A percentile compares a stretch with the other conserved stretches of the same genome.
These are phyloP conservation scores for Suillus plorans DNA, from an alignment of 768 basidiomycete species.

Conservation along the genomic window DNA sequence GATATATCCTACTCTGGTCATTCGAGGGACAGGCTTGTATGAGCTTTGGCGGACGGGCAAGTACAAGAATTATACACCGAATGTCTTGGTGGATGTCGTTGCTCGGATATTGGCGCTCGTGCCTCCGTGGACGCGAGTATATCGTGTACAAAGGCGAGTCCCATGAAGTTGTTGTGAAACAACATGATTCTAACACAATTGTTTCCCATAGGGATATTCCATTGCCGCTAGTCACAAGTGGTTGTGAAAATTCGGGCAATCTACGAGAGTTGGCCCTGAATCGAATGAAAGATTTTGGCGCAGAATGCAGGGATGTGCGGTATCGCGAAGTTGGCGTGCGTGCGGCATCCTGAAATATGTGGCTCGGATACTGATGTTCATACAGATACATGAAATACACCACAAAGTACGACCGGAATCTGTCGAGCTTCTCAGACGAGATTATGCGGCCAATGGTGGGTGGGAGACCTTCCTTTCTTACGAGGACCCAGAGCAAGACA, in stretches of 20 bases:
- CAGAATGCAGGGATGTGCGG: conserved; percentile 94
- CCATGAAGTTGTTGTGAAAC: background rate
- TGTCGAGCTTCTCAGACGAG: conserved; percentile 91
- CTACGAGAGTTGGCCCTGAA: conserved; percentile 93
- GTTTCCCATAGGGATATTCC: conserved; percentile 79
- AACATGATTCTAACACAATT: background rate
- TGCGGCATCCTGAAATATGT: conserved; percentile 16
- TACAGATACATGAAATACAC: conserved; percentile 96
- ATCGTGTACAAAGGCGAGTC: conserved; percentile 88
- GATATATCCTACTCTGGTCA: conserved; percentile 97
- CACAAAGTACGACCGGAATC: conserved; percentile 95
- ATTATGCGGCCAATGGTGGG: conserved; percentile 96
- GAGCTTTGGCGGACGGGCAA: conserved; percentile 96
- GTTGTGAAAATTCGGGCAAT: conserved; percentile 97
- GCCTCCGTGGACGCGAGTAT: conserved; percentile 98
- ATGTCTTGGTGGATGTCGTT: conserved; percentile 95
- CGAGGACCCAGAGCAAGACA: conserved; percentile 96
- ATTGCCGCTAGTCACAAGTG: conserved; percentile 91
- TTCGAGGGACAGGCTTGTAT: conserved; percentile 93
- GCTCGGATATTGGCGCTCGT: conserved; percentile 94
- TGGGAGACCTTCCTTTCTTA: conserved; percentile 99
- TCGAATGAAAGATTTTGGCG: conserved; percentile 99
- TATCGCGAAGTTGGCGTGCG: conserved; percentile 97
- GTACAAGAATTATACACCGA: conserved; percentile 99
- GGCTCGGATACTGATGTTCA: conserved; percentile 7